Evolutionary conservation across 108 stramenopile genomes (phyloP), one percentile per base, ranked within the genome.

Genomic region (Mediolabrus comicus): DNA sequence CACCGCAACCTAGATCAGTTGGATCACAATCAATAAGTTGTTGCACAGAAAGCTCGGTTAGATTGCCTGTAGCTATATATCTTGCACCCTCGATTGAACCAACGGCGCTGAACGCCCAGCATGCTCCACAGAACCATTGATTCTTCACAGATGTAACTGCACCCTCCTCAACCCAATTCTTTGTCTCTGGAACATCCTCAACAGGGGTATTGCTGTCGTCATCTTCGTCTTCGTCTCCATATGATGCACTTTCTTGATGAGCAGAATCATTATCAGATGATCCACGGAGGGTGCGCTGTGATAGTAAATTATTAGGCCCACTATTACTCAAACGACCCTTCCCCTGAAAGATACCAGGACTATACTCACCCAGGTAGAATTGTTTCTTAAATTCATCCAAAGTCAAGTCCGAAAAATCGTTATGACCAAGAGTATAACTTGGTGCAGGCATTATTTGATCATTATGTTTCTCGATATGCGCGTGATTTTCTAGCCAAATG

Each of bases 31-130:
- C 92, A 68, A 98, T 81, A 69, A 98, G 83, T 71, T 98, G 87
- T 75, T 98, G 96, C 74, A 95, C 96, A 55, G 92, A 94, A 51
- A 98, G 70, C 59, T 54, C 77, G 2, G 87, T 85, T 38, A 95
- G 71, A 43, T 92, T 90, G 12, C 92, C 92, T 2, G 86, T 95
- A 11, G 84, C 67, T 32, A 95, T 75, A 59, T 71, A 94, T 53
- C 90, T 77, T 59, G 95, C 95, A 22, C 98, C 98, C 76, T 98
- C 98, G 57, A 98, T 82, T 0, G 92, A 92, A 57, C 98, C 98
- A 3, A 94, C 95, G 34, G 96, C 91, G 59, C 92, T 94, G 76
- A 98, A 98, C 10, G 96, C 91, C 98, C 98, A 98, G 65, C 96
- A 97, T 22, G 67, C 62, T 38, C 75, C 75, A 59, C 75, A 76